These are phyloP conservation scores for Naganishia kalamii DNA, from an alignment of 768 basidiomycete genomes.

Conservation along the genomic window DNA sequence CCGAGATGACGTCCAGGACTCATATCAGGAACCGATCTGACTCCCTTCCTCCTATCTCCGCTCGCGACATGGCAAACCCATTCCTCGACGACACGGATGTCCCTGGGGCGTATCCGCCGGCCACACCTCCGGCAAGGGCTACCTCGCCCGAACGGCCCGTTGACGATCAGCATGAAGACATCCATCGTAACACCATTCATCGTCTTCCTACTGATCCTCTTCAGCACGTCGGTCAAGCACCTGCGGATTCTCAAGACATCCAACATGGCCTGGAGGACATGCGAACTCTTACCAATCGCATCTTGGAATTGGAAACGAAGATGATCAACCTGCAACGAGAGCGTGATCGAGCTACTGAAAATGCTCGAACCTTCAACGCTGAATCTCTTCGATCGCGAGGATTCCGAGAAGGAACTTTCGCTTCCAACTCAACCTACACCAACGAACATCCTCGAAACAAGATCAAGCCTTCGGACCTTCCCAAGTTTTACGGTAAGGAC, in stretches of 20 bases:
- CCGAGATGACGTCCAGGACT: background rate
- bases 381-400: background rate
- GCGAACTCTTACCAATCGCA: background rate
- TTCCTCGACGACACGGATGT: background rate
- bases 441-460: background rate
- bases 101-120: background rate
- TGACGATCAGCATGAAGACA: background rate
- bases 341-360: background rate
- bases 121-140: background rate
- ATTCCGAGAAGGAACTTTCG: background rate
- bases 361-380: background rate
- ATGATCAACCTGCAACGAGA: background rate
- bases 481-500: constrained; percentile 12
- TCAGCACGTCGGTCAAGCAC: background rate
- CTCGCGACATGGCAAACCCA: background rate
- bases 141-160: background rate
- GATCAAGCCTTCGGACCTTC: constrained; percentile 12
- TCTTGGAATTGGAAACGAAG: background rate
- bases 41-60: background rate
- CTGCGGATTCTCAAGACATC: background rate
- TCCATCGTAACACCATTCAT: background rate
- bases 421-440: background rate
- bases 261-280: background rate
- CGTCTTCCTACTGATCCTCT: background rate
- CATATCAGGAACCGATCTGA: background rate